Percentiles rank a stretch among this genome's conserved stretches.
Evolutionary conservation across 2,329 filamentous ascomycete genomes (phyloP).

Genomic region (Ophiostoma sp.): DNA sequence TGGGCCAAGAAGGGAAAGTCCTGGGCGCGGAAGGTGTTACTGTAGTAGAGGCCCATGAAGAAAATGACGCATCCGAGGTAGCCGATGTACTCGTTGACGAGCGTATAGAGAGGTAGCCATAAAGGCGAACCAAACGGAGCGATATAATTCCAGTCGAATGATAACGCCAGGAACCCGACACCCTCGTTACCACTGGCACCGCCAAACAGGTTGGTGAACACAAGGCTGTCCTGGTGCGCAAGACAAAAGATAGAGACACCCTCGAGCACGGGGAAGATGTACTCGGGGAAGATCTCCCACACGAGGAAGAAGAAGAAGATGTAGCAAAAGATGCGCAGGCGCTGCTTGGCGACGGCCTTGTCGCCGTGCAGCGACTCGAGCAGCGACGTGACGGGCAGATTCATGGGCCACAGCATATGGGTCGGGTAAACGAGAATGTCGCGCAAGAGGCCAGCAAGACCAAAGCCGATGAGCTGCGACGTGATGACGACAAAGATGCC

Average conservation of each 20-base stretch:
- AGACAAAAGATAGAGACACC: slow-evolving; percentile 29
- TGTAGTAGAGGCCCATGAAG: slow-evolving; percentile 40
- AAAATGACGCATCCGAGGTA: slow-evolving; percentile 36
- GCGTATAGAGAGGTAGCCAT: slow-evolving; percentile 35
- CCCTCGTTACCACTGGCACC: slow-evolving; percentile 43
- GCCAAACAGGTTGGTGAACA: slow-evolving; percentile 39
- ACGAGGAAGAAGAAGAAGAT: slow-evolving; percentile 39
- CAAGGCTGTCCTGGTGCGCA: slow-evolving; percentile 28
- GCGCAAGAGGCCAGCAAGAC: slow-evolving; percentile 45
- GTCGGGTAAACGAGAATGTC: slow-evolving; percentile 44
- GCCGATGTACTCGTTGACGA: slow-evolving; percentile 39
- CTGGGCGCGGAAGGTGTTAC: slow-evolving; percentile 39
- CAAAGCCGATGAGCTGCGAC: slow-evolving; percentile 47
- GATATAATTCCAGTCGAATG: slow-evolving; percentile 43
- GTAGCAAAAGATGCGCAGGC: slow-evolving; percentile 40
- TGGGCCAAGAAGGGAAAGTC: slow-evolving; percentile 43
- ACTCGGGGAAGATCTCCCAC: slow-evolving; percentile 45
- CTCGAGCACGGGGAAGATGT: slow-evolving; percentile 27
- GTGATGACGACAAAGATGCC: slow-evolving; percentile 44
- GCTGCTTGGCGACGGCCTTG: slow-evolving; percentile 36
- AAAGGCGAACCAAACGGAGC: slow-evolving; percentile 36
- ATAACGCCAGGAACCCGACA: slow-evolving; percentile 37
- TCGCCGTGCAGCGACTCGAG: slow-evolving; percentile 31
- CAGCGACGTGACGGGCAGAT: slow-evolving; percentile 29
- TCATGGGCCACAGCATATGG: slow-evolving; percentile 43